phyloP scores from a whole-genome alignment of 805 yeast species.

The Kodamaea neixiangensis region DNA sequence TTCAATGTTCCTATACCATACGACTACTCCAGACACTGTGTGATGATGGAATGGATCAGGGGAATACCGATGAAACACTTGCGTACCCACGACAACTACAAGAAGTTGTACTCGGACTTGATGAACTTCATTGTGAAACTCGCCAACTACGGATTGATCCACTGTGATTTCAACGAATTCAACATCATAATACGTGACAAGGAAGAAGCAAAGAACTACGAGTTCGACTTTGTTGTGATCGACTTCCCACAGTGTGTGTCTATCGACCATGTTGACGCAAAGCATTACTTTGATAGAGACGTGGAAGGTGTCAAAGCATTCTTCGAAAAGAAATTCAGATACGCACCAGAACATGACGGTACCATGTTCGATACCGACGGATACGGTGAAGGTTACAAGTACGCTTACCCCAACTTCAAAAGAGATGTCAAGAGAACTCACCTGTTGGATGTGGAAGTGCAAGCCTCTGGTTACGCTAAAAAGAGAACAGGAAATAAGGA shows the following conservation, averaged over 20 bases:
- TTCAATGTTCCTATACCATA: constrained; percentile 87
- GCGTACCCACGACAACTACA: constrained; percentile 66
- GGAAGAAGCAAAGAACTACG: constrained; percentile 49
- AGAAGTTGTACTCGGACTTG: constrained; percentile 74
- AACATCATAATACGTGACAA: constrained; percentile 82
- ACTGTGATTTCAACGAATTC: constrained; percentile 97
- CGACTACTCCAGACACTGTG: constrained; percentile 88
- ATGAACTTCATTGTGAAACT: constrained; percentile 84
- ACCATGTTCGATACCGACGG: constrained; percentile 79
- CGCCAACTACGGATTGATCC: constrained; percentile 88
- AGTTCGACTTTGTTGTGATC: constrained; percentile 80
- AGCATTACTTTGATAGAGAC: constrained; percentile 85
- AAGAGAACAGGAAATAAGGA: constrained; percentile 38
- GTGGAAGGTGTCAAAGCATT: constrained; percentile 86
- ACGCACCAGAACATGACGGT: constrained; percentile 65
- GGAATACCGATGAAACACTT: constrained; percentile 92
- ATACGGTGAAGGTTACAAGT: constrained; percentile 75
- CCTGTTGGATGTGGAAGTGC: constrained; percentile 79
- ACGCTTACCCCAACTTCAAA: constrained; percentile 75
- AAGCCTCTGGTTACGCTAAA: constrained; percentile 82
- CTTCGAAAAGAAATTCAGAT: constrained; percentile 75
- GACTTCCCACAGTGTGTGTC: constrained; percentile 99
- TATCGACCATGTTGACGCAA: constrained; percentile 87
- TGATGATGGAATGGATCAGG: constrained; percentile 85
- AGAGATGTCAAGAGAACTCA: constrained; percentile 72